Base-by-base conservation (phyloP, 306 rosid genomes). In the Mimosa pudica region DNA sequence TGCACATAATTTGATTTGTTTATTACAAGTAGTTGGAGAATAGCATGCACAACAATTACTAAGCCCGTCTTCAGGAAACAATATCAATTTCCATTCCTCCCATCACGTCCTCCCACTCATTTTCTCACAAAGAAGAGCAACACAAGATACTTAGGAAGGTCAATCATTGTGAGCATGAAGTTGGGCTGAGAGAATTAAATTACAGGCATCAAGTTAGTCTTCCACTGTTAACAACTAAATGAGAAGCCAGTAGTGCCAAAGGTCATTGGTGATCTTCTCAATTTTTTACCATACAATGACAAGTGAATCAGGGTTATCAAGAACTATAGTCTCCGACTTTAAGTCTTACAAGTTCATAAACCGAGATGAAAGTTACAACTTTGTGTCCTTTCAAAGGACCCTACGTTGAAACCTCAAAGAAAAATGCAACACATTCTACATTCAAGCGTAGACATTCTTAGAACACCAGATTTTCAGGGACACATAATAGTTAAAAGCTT, bases 181-280 rank as follows among this genome's bases (percentile, higher is more conserved):
- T 51, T 51, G 57, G n/a, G 11, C 32, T 7, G 36, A 8, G 3
- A 47, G 36, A 45, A 44, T 68, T 4, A 45, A 20, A 18, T 11
- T 49, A 45, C 74, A 2, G 5, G 41, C 38, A 10, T 70, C 38
- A 70, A 60, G 13, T 58, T n/a, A 44, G 55, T 47, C 54, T 69
- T 18, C 2, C 14, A 6, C 18, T 44, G 20, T 69, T 44, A 10
- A 69, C 45, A 41, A 68, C 54, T 10, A 41, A 1, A 66, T 3
- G 51, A 42, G 41, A 52, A 8, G 73, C 35, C 35, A 41, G 9
- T 41, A 8, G 38, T 45, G n/a, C 33, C 54, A 70, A 9, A 10
- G 74, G 74, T 20, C n/a, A 70, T 20, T 45, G 38, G n/a, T 10
- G 18, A 20, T 18, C 74, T 32, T 70, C 57, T 62, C 68, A 30